Conservation (phyloP, 192 early-diverging fungal genomes). For the Dispira simplex region DNA sequence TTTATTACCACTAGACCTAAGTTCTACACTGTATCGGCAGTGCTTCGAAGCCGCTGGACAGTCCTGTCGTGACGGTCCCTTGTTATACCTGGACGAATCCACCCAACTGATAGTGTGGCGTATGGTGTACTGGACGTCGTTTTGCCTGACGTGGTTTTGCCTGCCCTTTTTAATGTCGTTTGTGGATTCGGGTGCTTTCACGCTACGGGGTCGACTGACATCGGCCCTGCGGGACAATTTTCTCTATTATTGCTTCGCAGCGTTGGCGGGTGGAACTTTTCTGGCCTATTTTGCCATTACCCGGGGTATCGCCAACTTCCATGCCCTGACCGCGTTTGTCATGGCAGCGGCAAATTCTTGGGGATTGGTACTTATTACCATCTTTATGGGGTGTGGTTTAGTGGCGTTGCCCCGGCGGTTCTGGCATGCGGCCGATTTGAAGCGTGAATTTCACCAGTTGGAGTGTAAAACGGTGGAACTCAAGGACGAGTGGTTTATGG, state of each 20-base stretch:
- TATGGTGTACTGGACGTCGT: constrained; percentile 81
- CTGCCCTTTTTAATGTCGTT: constrained; percentile 76
- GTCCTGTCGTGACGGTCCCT: constrained; percentile 47
- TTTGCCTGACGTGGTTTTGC: constrained; percentile 71
- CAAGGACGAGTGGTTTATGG: constrained; percentile 74
- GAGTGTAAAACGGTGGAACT: constrained; percentile 45
- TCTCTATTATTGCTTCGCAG: constrained; percentile 60
- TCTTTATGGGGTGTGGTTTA: constrained; percentile 87
- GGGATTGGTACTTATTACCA: constrained; percentile 74
- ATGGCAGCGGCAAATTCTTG: constrained; percentile 93
- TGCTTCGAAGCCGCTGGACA: constrained; percentile 29
- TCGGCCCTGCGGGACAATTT: constrained; percentile 68
- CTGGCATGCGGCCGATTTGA: constrained; percentile 57
- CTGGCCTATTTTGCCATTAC: constrained; percentile 52
- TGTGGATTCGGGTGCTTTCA: constrained; percentile 78
- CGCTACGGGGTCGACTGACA: constrained; percentile 43
- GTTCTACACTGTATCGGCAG: constrained; percentile 57
- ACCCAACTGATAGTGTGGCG: constrained; percentile 71
- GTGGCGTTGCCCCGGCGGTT: constrained; percentile 76
- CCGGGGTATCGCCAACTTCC: constrained; percentile 13
- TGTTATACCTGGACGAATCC: constrained; percentile 49
- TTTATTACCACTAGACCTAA: constrained; percentile 78
- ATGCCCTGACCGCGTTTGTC: constrained; percentile 50
- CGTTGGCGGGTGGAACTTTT: constrained; percentile 46
- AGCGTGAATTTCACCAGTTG: constrained; percentile 41